Evolutionary conservation across 1,284 basidiomycete genomes (phyloP).

Genomic region (Microbotryum saponariae): DNA sequence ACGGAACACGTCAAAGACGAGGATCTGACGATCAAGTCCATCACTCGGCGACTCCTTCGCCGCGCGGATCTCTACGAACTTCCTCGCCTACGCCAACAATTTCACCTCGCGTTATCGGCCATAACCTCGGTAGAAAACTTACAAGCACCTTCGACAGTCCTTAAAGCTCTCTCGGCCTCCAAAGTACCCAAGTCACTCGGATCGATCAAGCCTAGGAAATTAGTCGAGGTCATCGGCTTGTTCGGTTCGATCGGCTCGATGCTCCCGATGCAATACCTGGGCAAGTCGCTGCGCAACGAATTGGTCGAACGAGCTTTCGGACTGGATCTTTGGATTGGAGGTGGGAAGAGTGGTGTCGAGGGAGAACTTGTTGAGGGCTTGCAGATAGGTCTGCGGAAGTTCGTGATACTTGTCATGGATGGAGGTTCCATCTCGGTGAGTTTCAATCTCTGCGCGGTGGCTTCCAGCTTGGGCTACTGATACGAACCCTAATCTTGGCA

Average conservation of each 20-base stretch:
- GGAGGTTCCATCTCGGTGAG: neutral
- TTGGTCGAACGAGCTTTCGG: slow-evolving; percentile 15
- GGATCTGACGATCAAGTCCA: slow-evolving; percentile 2
- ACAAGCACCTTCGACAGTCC: neutral
- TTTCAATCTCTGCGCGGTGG: neutral
- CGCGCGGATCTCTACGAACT: slow-evolving; percentile 34
- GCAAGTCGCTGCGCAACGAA: slow-evolving; percentile 1
- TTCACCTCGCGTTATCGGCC: slow-evolving; percentile 2
- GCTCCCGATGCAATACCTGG: slow-evolving; percentile 23
- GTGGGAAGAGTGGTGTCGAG: neutral
- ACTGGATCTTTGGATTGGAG: slow-evolving; percentile 18
- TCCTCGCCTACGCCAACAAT: slow-evolving; percentile 5
- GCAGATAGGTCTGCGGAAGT: slow-evolving; percentile 11
- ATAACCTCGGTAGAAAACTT: too few species aligned
- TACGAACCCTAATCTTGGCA: neutral
- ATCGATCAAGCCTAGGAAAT: neutral
- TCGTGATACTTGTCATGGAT: slow-evolving; percentile 3
- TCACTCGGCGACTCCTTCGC: slow-evolving; percentile 12
- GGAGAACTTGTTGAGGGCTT: neutral
- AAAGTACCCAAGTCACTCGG: neutral
- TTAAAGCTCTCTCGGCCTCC: neutral
- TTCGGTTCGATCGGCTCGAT: neutral
- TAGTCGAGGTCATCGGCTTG: neutral
- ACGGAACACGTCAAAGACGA: neutral
- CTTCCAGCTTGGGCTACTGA: neutral